Conservation (phyloP, 495 filamentous ascomycete species). For the Cudoniella acicularis region DNA sequence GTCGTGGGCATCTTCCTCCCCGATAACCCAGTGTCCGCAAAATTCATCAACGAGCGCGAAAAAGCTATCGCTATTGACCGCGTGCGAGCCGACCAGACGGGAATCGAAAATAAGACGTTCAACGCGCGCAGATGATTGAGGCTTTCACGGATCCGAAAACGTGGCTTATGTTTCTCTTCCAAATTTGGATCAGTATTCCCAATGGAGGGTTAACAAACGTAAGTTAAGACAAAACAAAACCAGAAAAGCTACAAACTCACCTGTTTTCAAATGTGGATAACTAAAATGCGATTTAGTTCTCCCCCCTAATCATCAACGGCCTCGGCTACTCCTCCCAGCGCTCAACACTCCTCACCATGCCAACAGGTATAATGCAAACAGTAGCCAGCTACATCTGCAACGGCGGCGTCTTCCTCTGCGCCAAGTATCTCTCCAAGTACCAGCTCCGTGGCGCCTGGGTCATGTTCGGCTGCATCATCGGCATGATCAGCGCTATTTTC, state of each 20-base stretch:
- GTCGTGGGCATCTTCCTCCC: constrained; percentile 57
- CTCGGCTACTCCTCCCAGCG: constrained; percentile 16
- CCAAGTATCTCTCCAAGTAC: constrained; percentile 17
- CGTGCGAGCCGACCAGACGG: constrained; percentile 62
- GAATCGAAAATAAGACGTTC: constrained; percentile 67
- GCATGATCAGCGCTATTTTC: constrained; percentile 21
- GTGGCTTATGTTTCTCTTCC: constrained; percentile 33
- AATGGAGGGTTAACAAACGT: constrained; percentile 24
- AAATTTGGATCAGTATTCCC: constrained; percentile 10
- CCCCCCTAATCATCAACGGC: constrained; percentile 20
- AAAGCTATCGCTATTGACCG: constrained; percentile 55
- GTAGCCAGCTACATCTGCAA: constrained; percentile 27
- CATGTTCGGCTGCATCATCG: constrained; percentile 27
- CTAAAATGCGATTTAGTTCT: constrained; percentile 10
- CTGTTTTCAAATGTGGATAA: constrained; percentile 53
- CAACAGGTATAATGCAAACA: constrained; percentile 36
- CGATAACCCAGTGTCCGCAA: constrained; percentile 65
- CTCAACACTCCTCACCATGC: constrained; percentile 36
- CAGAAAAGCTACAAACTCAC: too few relatives aligned
- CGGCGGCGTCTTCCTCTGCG: constrained; percentile 23
- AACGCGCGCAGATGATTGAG: constrained; percentile 61
- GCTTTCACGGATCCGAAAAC: constrained; percentile 57
- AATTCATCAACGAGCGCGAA: constrained; percentile 59
- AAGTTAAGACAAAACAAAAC: too few relatives aligned
- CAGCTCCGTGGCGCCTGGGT: constrained; percentile 23